Base-by-base conservation (phyloP, 1,284 basidiomycete genomes). In the Leccinum subspadiceum region DNA sequence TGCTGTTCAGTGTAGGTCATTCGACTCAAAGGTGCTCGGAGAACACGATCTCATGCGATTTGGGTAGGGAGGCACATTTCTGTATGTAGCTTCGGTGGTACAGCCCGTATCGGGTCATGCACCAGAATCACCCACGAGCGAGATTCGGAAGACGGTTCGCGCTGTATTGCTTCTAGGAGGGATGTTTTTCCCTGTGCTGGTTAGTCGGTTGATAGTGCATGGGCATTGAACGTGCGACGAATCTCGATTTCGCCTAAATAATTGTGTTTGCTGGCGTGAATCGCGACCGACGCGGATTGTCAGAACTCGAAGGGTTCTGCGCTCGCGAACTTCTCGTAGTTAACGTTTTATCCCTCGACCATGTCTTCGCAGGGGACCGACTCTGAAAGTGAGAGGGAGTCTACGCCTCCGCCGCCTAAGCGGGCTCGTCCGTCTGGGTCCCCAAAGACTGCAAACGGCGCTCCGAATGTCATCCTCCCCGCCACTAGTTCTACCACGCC, bases 61-160 rank as follows among this genome's bases (percentile, higher is more conserved):
- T 57, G 35, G 31, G 26, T 63, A 94, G 93, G 96, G 93, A 41
- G 95, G 95, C 13, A 94, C 93, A 1, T 98, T 98, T 75, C 78
- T 98, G 31, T 98, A 96, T 71, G 95, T 98, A 35, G 94, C 95
- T 0, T 96, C 95, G 2, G 90, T 94, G 37, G 79, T 95, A 24
- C 92, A 93, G 70, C 86, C 90, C 3, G 80, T 90, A 46, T 84
- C 89, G 13, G 79, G 78, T 13, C 76, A 77, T 20, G 57, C 53
- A 64, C 71, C 77, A 9, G 73, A 66, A 41, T 63, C 75, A 7
- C 66, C 77, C 22, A 64, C 75, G 15, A 79, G 78, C 24, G 84
- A 82, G 20, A 71, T 88, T 49, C 75, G 78, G 17, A 81, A 82
- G 44, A 71, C 72, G 50, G 64, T 75, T 35, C 81, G 90, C 26